Base-by-base conservation (phyloP, 2,329 filamentous ascomycete species). In the Penicillium sp. region DNA sequence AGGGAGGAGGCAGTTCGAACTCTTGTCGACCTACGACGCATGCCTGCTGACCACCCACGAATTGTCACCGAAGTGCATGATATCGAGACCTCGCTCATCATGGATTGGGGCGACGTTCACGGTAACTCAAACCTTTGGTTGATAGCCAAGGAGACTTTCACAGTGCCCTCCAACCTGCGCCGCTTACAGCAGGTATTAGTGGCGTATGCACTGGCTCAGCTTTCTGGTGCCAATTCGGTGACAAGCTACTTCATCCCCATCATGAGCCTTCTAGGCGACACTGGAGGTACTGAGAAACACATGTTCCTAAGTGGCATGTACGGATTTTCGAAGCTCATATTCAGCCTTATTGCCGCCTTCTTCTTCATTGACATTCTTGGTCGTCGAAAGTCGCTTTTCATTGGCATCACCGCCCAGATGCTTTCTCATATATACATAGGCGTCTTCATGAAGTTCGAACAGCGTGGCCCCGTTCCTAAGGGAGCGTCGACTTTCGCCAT, bases 341-440 rank as follows among this genome's bases (percentile, higher is more conserved):
- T 67, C 51, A 65, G 64, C 10, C 36, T 78, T 3, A 71, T 76
- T 15, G 72, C 74, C 2, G 68, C 67, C 2, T 73, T 79, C 57
- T 74, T 77, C 62, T 70, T 79, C 50, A 69, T 77, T 20, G 76
- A 79, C 47, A 70, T 69, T 4, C 55, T 78, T 1, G 76, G 76
- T 0, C 68, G 74, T 3, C 66, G 73, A 9, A 68, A 64, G 24
- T 69, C 64, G 2, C 64, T 77, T 1, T 73, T 77, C 23, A 45
- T 71, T 3, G 69, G 69, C 7, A 62, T 66, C 33, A 61, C 60
- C 9, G 53, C 71, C 10, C 76, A 79, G 55, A 67, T 76, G 61
- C 57, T 76, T 4, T 71, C 71, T 0, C 66, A 77, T 52, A 58
- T 74, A 4, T 79, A 78, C 46, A 55, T 78, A 7, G 15, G 15